Evolutionary conservation across 2,329 filamentous ascomycete species (phyloP).

Genomic region (Colletotrichum graminicola): DNA sequence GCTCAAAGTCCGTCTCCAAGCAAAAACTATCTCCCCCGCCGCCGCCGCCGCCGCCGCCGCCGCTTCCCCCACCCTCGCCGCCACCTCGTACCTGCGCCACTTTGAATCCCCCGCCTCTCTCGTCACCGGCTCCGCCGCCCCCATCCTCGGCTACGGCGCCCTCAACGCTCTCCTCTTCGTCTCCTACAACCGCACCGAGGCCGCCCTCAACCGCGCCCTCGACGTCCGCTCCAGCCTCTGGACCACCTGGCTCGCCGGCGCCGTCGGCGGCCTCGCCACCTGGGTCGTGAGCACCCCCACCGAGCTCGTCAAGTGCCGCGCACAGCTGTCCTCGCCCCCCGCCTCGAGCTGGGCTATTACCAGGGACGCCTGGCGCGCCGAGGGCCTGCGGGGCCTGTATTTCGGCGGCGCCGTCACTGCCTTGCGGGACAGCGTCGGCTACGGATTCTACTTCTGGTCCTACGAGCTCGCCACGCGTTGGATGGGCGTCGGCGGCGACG

Average conservation of each 20-base stretch:
- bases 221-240: constrained; percentile 62
- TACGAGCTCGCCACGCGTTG: constrained; percentile 81
- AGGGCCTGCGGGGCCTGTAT: constrained; percentile 80
- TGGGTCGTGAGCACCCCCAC: constrained; percentile 90
- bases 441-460: constrained; percentile 97
- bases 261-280: constrained; percentile 83
- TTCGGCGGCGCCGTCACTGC: constrained; percentile 85
- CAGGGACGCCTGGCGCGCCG: constrained; percentile 67
- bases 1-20: constrained; percentile 85
- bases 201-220: constrained; percentile 63
- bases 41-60: constrained; percentile 27
- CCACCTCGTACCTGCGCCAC: constrained; percentile 47
- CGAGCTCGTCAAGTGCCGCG: constrained; percentile 90
- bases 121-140: constrained; percentile 80
- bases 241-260: constrained; percentile 84
- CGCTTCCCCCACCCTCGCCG: constrained; percentile 35
- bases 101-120: constrained; percentile 55
- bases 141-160: constrained; percentile 89
- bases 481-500: constrained; percentile 55
- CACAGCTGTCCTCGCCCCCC: constrained; percentile 70
- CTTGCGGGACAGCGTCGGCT: constrained; percentile 88
- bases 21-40: constrained; percentile 48
- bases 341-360: constrained; percentile 74
- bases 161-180: constrained; percentile 92
- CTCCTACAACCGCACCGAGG: constrained; percentile 87